Conservation (phyloP, 2,329 filamentous ascomycete genomes). For the Fusarium xylarioides region DNA sequence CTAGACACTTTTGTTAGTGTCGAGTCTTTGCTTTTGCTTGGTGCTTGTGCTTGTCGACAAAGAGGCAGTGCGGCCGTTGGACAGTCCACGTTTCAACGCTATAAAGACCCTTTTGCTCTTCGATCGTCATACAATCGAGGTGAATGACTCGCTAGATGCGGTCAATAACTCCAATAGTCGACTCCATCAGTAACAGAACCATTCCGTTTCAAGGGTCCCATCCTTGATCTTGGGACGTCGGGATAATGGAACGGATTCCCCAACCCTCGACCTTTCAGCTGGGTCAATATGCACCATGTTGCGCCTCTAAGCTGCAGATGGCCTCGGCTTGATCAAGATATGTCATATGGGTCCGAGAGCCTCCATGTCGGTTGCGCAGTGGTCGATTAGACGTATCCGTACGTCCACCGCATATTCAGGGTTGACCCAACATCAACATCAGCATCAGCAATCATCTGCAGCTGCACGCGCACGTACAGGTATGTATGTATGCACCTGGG, state of each 20-base stretch:
- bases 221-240: slow-evolving; percentile 8
- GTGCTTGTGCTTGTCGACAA: not conserved
- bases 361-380: slow-evolving; percentile 27
- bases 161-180: not conserved
- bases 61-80: slow-evolving; percentile 23
- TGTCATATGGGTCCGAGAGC: slow-evolving; percentile 31
- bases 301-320: slow-evolving; percentile 34
- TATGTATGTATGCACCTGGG: not conserved
- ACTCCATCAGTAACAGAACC: not conserved
- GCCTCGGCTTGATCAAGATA: slow-evolving; percentile 24
- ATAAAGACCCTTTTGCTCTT: not conserved
- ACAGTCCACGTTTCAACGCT: not conserved
- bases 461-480: not conserved
- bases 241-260: slow-evolving; percentile 6
- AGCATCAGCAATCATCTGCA: slow-evolving; percentile 13
- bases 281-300: slow-evolving; percentile 31
- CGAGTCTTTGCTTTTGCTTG: slow-evolving; percentile 11
- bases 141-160: slow-evolving; percentile 24
- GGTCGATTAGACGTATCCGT: slow-evolving; percentile 1
- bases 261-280: slow-evolving; percentile 35
- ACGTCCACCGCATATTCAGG: slow-evolving; percentile 18
- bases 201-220: slow-evolving; percentile 17
- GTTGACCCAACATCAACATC: slow-evolving; percentile 2
- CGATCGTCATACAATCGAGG: not conserved
- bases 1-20: not conserved